Evolutionary conservation across 148 eudicot genomes (phyloP).

Genomic region (Heliosperma pusillum): DNA sequence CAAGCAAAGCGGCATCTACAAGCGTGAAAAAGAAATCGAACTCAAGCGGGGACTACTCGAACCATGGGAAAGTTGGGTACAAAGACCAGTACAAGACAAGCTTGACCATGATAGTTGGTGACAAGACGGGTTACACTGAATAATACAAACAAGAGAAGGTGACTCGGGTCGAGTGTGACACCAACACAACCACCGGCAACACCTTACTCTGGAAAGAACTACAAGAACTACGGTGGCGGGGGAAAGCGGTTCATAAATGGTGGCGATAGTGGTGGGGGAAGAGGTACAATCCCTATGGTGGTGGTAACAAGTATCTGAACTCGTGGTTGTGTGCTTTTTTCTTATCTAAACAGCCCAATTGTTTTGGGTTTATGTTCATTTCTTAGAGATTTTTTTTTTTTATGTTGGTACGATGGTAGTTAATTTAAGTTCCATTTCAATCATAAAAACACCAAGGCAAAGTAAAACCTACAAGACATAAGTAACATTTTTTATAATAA

Average conservation of each 20-base stretch:
- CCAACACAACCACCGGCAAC: neutral
- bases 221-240: neutral
- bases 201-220: neutral
- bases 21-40: slow-evolving; percentile 16
- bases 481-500: no score
- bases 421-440: no score
- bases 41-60: slow-evolving; percentile 21
- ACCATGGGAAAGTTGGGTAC: slow-evolving; percentile 19
- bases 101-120: slow-evolving; percentile 18
- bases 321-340: neutral
- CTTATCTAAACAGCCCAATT: neutral
- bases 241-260: neutral
- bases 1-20: slow-evolving; percentile 17
- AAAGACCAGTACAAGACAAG: slow-evolving; percentile 22
- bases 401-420: no score
- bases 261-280: slow-evolving; percentile 6
- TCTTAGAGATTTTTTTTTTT: no score
- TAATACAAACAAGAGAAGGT: slow-evolving; percentile 19
- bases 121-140: slow-evolving; percentile 28
- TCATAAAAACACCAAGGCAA: no score
- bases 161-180: slow-evolving; percentile 20
- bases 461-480: no score
- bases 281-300: neutral
- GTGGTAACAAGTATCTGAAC: neutral
- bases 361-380: no score